A percentile compares a stretch with the other conserved stretches of the same genome.
These are phyloP conservation scores for Septoria linicola DNA, from an alignment of 2,329 filamentous ascomycete genomes.

Conservation along the genomic window DNA sequence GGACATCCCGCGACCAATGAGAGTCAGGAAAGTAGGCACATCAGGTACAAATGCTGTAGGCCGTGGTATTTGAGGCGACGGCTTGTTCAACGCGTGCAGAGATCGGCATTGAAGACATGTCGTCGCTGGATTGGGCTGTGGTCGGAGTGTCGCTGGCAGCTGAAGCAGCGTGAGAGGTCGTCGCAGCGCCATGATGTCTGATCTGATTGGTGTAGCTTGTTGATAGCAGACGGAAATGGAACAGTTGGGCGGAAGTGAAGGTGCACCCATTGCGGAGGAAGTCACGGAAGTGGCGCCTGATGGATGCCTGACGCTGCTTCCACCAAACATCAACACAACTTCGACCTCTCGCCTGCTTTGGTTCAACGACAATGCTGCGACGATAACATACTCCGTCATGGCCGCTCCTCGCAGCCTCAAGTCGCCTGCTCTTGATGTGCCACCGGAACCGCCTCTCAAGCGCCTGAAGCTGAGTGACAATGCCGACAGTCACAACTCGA, in stretches of 20 bases:
- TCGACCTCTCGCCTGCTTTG: not conserved
- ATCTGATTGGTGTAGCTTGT: not conserved
- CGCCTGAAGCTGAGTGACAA: constrained; percentile 31
- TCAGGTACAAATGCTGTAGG: constrained; percentile 86
- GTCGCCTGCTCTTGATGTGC: constrained; percentile 37
- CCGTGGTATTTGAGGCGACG: constrained; percentile 52
- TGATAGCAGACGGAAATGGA: not conserved
- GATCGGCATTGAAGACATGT: constrained; percentile 26
- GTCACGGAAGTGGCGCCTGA: not conserved
- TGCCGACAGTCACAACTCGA: constrained; percentile 14
- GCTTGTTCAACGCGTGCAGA: constrained; percentile 24
- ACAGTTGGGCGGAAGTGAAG: constrained; percentile 33
- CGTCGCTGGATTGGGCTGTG: constrained; percentile 2
- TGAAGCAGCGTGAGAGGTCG: constrained; percentile 29
- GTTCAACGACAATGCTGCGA: not conserved
- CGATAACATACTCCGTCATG: constrained; percentile 6
- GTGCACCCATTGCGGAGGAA: constrained; percentile 27
- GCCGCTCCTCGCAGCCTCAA: constrained; percentile 19
- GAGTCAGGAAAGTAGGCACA: constrained; percentile 77
- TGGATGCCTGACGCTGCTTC: not conserved
- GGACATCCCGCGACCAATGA: constrained; percentile 84
- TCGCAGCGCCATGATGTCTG: constrained; percentile 32
- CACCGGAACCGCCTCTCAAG: constrained; percentile 36
- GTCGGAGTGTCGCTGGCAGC: constrained; percentile 28
- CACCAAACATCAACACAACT: constrained; percentile 4